Evolutionary conservation across 2,329 filamentous ascomycete genomes (phyloP).

Genomic region (Trichophaea hybrida): DNA sequence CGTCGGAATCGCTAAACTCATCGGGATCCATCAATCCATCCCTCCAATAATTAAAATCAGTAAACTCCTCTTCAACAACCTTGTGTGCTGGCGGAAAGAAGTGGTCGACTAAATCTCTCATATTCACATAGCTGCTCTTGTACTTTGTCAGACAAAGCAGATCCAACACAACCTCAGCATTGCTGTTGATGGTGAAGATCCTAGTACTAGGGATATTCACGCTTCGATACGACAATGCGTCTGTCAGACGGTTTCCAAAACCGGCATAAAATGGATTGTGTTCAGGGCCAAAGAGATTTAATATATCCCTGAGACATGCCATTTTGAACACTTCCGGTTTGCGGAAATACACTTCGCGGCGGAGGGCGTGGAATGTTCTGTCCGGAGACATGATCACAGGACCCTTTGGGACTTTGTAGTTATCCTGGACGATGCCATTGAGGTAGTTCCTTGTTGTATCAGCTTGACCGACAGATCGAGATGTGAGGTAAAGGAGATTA

Average conservation of each 20-base stretch:
- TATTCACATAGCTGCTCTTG: constrained; percentile 91
- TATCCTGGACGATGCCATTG: constrained; percentile 76
- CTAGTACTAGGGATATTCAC: constrained; percentile 88
- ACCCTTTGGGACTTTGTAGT: constrained; percentile 70
- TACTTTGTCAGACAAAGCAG: constrained; percentile 83
- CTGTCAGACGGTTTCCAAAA: constrained; percentile 90
- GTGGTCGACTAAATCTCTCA: constrained; percentile 93
- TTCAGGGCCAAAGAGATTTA: constrained; percentile 65
- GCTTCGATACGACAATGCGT: constrained; percentile 87
- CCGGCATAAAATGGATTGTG: constrained; percentile 87
- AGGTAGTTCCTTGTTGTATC: constrained; percentile 83
- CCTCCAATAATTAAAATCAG: constrained; percentile 95
- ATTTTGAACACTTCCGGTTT: constrained; percentile 99
- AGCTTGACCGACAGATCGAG: constrained; percentile 81
- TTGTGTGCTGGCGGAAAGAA: constrained; percentile 90
- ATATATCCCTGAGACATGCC: constrained; percentile 90
- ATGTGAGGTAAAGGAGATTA: constrained; percentile 97
- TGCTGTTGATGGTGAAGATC: constrained; percentile 98
- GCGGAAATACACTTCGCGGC: constrained; percentile 76
- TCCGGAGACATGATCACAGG: constrained; percentile 93
- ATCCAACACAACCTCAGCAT: constrained; percentile 87
- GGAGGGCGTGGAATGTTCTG: constrained; percentile 77
- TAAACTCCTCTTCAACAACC: constrained; percentile 83
- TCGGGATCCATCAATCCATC: constrained; percentile 69
- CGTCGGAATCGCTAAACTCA: constrained; percentile 69